Evolutionary conservation across 129 eudicot genomes (phyloP).

Genomic region (sunflower (Helianthus annuus)): HanXRQr2.0-SUNRISE NC_035435.2:141812140-141812639

Average conservation of each 20-base stretch:
- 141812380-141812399: slow-evolving; percentile 60
- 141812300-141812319: slow-evolving; percentile 12
- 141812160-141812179: neutral
- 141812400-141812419: slow-evolving; percentile 47
- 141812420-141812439: slow-evolving; percentile 13
- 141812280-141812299: neutral
- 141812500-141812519: too few relatives aligned
- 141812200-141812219: slow-evolving; percentile 56
- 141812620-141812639: too few relatives aligned
- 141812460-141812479: neutral
- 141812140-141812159: slow-evolving; percentile 4
- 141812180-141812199: slow-evolving; percentile 24
- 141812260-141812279: slow-evolving; percentile 41
- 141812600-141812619: too few relatives aligned
- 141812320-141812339: neutral
- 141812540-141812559: too few relatives aligned
- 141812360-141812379: slow-evolving; percentile 59
- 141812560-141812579: too few relatives aligned
- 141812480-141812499: neutral
- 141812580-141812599: too few relatives aligned
- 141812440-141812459: slow-evolving; percentile 15
- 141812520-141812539: too few relatives aligned
- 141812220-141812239: slow-evolving; percentile 36
- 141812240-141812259: slow-evolving; percentile 26
- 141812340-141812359: slow-evolving; percentile 7